These are phyloP conservation scores for Theobroma grandiflorum DNA, from an alignment of 441 rosid species.

Conservation along the genomic window DNA sequence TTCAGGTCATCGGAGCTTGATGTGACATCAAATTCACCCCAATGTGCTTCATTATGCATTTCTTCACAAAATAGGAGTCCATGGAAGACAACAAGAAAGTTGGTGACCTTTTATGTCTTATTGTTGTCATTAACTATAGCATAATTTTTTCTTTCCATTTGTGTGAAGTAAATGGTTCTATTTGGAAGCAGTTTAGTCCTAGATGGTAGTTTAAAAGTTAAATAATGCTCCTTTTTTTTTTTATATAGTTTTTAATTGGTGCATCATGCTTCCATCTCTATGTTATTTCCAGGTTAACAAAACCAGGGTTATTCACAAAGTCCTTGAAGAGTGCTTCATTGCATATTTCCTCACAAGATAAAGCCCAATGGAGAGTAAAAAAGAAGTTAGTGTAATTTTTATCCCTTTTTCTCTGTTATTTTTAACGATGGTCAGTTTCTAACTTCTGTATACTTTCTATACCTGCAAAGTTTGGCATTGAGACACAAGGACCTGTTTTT, in stretches of 20 bases:
- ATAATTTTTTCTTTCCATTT: constrained; percentile 15
- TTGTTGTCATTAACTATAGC: constrained; percentile 17
- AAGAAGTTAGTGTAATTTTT: constrained; percentile 50
- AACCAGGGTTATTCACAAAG: constrained; percentile 38
- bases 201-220: constrained; percentile 14
- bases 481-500: not conserved
- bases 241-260: constrained; percentile 7
- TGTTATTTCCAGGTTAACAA: constrained; percentile 44
- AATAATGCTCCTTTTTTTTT: not conserved
- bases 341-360: constrained; percentile 50
- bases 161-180: constrained; percentile 20
- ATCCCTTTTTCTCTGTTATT: not conserved
- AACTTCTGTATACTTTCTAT: not conserved
- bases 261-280: constrained; percentile 20
- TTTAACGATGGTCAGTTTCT: not conserved
- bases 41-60: constrained; percentile 51
- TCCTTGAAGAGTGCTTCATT: constrained; percentile 51
- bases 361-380: constrained; percentile 54
- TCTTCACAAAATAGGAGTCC: constrained; percentile 57
- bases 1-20: constrained; percentile 60
- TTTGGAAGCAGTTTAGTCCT: constrained; percentile 14
- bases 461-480: not conserved
- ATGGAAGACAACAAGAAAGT: constrained; percentile 56
- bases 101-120: constrained; percentile 39
- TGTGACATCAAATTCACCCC: constrained; percentile 50